A percentile compares a stretch with the other conserved stretches of the same genome.
These are phyloP conservation scores for Laetiporus sulphureus DNA, from an alignment of 1,284 basidiomycete species.

Conservation along the genomic window DNA sequence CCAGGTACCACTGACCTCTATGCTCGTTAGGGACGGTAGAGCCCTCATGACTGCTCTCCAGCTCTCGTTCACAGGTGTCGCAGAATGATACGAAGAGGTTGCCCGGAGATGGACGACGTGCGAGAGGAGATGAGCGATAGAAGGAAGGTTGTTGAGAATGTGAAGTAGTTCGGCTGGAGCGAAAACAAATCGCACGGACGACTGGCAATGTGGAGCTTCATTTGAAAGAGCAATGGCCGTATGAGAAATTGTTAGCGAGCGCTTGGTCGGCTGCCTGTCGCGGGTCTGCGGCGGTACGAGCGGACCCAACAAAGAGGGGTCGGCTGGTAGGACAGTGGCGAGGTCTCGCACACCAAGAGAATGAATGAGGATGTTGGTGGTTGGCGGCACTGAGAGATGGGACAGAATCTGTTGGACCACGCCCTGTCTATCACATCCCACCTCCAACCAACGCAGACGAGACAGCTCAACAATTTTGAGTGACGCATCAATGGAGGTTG, in stretches of 20 bases:
- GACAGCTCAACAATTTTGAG: constrained; percentile 2
- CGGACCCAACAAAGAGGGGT: not conserved
- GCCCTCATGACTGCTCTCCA: not conserved
- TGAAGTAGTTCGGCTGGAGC: constrained; percentile 3
- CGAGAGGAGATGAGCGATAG: constrained; percentile 1
- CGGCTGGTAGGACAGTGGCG: not conserved
- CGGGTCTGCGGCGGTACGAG: not conserved
- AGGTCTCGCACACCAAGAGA: not conserved
- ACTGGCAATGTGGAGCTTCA: not conserved
- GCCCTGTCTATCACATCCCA: not conserved
- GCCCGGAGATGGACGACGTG: constrained; percentile 1
- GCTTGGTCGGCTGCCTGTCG: not conserved
- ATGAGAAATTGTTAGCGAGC: not conserved
- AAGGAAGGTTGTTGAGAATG: not conserved
- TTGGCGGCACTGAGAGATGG: constrained; percentile 2
- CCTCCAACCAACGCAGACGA: not conserved
- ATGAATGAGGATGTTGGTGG: constrained; percentile 3
- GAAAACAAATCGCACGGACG: constrained; percentile 2
- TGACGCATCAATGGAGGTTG: no score
- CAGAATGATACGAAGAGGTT: not conserved
- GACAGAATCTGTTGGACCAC: not conserved
- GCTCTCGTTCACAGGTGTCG: not conserved
- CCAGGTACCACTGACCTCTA: constrained; percentile 1
- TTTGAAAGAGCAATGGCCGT: not conserved
- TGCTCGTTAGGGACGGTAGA: not conserved